Conservation (phyloP, 2,329 filamentous ascomycete genomes). For the Venturia pyrina region DNA sequence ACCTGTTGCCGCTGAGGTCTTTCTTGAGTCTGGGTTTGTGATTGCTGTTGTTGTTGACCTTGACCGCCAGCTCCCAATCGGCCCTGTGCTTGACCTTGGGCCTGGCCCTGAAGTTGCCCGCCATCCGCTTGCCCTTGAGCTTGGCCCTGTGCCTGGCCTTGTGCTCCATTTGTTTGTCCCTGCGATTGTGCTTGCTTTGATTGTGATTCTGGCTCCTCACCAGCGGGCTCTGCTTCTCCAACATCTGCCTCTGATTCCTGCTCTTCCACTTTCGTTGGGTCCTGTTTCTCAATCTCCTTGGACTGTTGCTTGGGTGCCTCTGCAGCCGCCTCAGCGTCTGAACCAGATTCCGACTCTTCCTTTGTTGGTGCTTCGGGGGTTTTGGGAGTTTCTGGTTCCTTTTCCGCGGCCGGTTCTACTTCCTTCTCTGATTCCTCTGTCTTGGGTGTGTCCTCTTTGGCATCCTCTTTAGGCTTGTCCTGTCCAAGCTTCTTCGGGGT, state of each 20-base stretch:
- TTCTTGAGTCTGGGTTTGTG: neutral
- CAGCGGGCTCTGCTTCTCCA: neutral
- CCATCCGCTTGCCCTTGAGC: neutral
- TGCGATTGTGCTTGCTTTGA: neutral
- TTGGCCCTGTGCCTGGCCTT: neutral
- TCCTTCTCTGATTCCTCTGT: neutral
- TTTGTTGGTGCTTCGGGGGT: neutral
- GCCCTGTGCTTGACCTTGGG: neutral
- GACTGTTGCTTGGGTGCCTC: neutral
- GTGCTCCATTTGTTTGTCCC: neutral
- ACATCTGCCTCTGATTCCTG: neutral
- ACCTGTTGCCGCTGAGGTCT: neutral
- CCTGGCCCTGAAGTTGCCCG: neutral
- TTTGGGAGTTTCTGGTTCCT: neutral
- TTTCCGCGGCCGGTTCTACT: neutral
- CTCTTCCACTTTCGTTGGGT: neutral
- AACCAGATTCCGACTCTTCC: neutral
- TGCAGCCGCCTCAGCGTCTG: neutral
- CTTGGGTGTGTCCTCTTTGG: neutral
- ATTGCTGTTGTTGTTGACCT: neutral
- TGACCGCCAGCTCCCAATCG: neutral
- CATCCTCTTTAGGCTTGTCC: neutral
- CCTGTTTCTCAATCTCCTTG: neutral
- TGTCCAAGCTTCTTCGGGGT: constrained; percentile 3
- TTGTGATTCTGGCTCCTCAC: neutral